Evolutionary conservation across 1,284 basidiomycete species (phyloP).

Genomic region (Waitea zeae): DNA sequence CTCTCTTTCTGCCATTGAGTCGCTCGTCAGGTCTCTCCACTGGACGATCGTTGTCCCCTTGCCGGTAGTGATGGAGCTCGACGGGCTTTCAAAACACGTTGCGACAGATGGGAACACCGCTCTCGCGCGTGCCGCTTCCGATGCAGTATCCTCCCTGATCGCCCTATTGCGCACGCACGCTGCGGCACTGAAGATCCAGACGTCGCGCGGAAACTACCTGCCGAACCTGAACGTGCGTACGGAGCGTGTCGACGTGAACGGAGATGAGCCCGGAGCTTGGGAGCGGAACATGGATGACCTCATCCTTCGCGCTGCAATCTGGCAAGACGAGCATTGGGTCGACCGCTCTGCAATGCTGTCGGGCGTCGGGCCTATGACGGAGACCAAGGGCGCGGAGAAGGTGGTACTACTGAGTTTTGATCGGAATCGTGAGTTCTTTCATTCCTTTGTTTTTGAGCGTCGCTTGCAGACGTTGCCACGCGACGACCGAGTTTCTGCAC

Average conservation of each 20-base stretch:
- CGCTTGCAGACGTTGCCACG: neutral
- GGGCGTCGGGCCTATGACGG: conserved; percentile 16
- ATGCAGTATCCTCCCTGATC: conserved; percentile 62
- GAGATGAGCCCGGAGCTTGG: conserved; percentile 27
- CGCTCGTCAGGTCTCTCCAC: conserved; percentile 60
- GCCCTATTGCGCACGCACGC: conserved; percentile 62
- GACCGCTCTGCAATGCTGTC: conserved; percentile 66
- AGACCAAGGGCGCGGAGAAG: conserved; percentile 44
- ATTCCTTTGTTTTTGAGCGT: conserved; percentile 1
- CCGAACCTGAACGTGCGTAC: conserved; percentile 68
- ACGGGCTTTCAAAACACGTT: conserved; percentile 71
- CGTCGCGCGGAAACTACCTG: conserved; percentile 88
- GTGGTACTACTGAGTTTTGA: conserved; percentile 86
- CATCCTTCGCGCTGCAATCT: conserved; percentile 80
- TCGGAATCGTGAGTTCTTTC: conserved; percentile 62
- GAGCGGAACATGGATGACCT: conserved; percentile 89
- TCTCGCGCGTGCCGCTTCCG: conserved; percentile 55
- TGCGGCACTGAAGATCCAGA: conserved; percentile 81
- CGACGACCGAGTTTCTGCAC: too few relatives aligned
- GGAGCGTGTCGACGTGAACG: conserved; percentile 71
- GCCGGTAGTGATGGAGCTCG: conserved; percentile 91
- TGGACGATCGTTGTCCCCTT: conserved; percentile 90
- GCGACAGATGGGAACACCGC: too few relatives aligned
- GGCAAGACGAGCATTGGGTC: conserved; percentile 87
- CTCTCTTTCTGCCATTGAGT: conserved; percentile 52